phyloP scores from a whole-genome alignment of 1,284 basidiomycete species.

The Filobasidium uniguttulatum region DNA sequence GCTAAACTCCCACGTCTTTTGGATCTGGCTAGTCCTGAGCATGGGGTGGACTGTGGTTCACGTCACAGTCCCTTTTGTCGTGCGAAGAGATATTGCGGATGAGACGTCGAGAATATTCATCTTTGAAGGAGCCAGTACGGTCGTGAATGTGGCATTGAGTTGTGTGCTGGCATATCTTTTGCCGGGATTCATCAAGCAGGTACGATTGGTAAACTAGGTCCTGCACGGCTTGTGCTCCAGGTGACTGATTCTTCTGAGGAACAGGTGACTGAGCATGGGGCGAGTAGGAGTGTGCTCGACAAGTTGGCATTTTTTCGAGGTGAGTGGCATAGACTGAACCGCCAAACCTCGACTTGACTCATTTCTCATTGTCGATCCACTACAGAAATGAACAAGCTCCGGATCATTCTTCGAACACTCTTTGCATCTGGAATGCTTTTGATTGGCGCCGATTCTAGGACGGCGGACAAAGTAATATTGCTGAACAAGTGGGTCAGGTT shows the following conservation, averaged over 20 bases:
- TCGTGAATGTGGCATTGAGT: not conserved
- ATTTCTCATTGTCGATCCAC: not conserved
- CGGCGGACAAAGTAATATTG: not conserved
- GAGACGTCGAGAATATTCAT: not conserved
- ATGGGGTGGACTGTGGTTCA: not conserved
- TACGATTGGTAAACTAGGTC: too few species aligned
- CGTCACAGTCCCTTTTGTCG: not conserved
- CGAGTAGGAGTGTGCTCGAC: conserved; percentile 5
- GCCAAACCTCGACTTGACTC: too few species aligned
- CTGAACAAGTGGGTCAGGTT: conserved; percentile 3
- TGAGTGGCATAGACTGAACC: too few species aligned
- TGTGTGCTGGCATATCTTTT: not conserved
- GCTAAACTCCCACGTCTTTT: not conserved
- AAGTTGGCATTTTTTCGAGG: conserved; percentile 11
- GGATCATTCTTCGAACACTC: conserved; percentile 5
- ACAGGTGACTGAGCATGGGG: conserved; percentile 7
- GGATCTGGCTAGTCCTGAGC: not conserved
- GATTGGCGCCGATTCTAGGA: conserved; percentile 1
- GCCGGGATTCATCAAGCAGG: conserved; percentile 1
- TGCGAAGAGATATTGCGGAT: not conserved
- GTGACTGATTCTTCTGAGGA: not conserved
- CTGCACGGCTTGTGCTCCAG: too few species aligned
- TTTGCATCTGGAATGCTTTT: not conserved
- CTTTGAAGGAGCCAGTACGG: not conserved
- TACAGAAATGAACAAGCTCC: conserved; percentile 11